phyloP scores from a whole-genome alignment of 2,329 filamentous ascomycete genomes.

The Ampelomyces quisqualis region DNA sequence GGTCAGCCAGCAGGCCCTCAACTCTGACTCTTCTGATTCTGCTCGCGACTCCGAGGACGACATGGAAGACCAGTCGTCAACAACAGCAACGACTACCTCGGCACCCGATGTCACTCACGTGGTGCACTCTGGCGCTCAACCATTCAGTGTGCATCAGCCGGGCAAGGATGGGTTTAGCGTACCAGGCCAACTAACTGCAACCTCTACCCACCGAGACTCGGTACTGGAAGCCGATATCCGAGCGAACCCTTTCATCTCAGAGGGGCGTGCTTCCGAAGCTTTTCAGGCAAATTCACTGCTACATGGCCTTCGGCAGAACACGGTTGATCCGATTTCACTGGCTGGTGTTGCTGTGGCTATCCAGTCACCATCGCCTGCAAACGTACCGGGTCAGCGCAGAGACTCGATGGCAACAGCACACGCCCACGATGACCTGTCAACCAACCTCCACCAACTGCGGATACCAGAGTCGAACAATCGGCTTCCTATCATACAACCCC shows the following conservation, averaged over 20 bases:
- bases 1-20: conserved; percentile 57
- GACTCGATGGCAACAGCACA: conserved; percentile 22
- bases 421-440: conserved; percentile 23
- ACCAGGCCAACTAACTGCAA: conserved; percentile 11
- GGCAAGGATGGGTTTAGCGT: conserved; percentile 21
- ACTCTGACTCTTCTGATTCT: conserved; percentile 44
- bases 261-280: conserved; percentile 16
- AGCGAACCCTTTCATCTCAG: conserved; percentile 5
- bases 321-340: conserved; percentile 6
- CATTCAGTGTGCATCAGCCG: conserved; percentile 16
- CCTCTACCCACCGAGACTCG: conserved; percentile 18
- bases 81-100: conserved; percentile 8
- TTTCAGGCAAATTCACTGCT: conserved; percentile 4
- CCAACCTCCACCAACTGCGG: conserved; percentile 33
- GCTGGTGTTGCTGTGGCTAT: conserved; percentile 9
- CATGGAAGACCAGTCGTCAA: conserved; percentile 27
- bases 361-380: conserved; percentile 11
- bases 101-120: conserved; percentile 6
- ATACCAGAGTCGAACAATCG: conserved; percentile 37
- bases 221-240: conserved; percentile 18
- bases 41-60: conserved; percentile 50
- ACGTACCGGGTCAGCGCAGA: conserved; percentile 17
- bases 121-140: conserved; percentile 8
- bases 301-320: conserved; percentile 9
- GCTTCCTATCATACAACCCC: conserved; percentile 41